Percentiles rank a stretch among this genome's conserved stretches.
phyloP scores from a whole-genome alignment of 345 rosid species.

The Camelina laxa region DNA sequence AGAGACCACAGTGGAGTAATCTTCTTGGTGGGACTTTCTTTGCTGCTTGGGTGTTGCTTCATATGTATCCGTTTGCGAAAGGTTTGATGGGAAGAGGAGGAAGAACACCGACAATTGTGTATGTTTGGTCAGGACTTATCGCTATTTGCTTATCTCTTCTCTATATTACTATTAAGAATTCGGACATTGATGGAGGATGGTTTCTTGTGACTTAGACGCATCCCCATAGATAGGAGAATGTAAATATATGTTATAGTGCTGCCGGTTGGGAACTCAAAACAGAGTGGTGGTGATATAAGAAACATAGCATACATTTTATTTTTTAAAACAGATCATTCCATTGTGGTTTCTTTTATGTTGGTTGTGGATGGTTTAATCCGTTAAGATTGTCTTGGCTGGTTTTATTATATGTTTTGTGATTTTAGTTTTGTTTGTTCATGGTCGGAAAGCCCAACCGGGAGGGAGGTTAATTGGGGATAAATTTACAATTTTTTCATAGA shows the following conservation, averaged over 20 bases:
- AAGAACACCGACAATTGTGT: slow-evolving; percentile 68
- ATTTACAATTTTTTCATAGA: too few species aligned
- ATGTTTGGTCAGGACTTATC: slow-evolving; percentile 82
- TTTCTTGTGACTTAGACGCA: slow-evolving; percentile 52
- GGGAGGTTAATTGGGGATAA: too few species aligned
- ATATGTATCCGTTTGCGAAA: slow-evolving; percentile 82
- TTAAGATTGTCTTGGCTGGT: background rate
- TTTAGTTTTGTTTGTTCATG: too few species aligned
- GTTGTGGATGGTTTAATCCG: background rate
- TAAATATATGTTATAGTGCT: slow-evolving; percentile 9
- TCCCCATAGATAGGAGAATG: background rate
- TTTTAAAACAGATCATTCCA: background rate
- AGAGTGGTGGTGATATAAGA: background rate
- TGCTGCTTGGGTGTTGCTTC: slow-evolving; percentile 82
- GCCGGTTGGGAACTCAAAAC: background rate
- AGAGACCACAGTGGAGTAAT: slow-evolving; percentile 61
- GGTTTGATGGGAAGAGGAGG: slow-evolving; percentile 85
- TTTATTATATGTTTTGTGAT: too few species aligned
- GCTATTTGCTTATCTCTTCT: slow-evolving; percentile 74
- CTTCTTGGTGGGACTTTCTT: slow-evolving; percentile 79
- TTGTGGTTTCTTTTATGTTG: background rate
- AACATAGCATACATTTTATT: slow-evolving; percentile 1
- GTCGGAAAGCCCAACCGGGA: too few species aligned
- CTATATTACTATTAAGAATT: slow-evolving; percentile 66
- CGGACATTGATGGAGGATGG: slow-evolving; percentile 59